Evolutionary conservation across 2,329 filamentous ascomycete genomes (phyloP), one percentile per base, ranked within the genome.

Genomic region (Apiospora phragmitis): DNA sequence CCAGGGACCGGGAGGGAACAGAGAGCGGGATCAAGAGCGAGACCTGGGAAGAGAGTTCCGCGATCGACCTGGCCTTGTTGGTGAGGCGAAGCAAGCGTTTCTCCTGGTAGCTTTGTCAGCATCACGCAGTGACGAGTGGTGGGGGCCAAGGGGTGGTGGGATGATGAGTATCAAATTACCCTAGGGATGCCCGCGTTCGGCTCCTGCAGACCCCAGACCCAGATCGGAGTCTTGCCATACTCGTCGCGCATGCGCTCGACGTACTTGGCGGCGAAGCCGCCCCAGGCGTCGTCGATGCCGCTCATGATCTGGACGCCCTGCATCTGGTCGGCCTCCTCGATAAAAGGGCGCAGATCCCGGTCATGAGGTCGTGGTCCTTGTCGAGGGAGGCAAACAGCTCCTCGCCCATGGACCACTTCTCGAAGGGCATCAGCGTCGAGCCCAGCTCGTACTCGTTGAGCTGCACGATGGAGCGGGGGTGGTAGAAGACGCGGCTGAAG

Each of bases 241-340:
- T 99, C 96, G 78, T 99, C 96, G 72, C 93, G 85, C 70, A 99
- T 82, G 41, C 91, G 87, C 79, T 98, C 92, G 35, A 94, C 80
- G 78, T 95, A 95, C 71, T 87, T 86, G 3, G 90, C 84, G 8
- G 91, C 88, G 78, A 95, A 95, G 0, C 93, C 93, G 72, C 91
- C 92, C 93, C 93, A 96, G 16, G 92, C 92, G 81, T 95, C 93
- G 77, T 95, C 93, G 7, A 91, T 82, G 4, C 89, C 88, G 2
- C 91, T 86, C 72, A 95, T 88, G 14, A 95, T 79, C 79, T 98
- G 95, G 24, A 99, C 85, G 0, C 92, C 95, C 81, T 98, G 95
- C 83, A 98, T 87, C 70, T 94, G 91, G 80, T 99, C 96, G 74
- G 94, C 96, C 81, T 98, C 96, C 82, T 99, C 96, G 2, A 92